Conservation (phyloP, 1,139 yeast genomes). For the Petasospora fabianii region DNA sequence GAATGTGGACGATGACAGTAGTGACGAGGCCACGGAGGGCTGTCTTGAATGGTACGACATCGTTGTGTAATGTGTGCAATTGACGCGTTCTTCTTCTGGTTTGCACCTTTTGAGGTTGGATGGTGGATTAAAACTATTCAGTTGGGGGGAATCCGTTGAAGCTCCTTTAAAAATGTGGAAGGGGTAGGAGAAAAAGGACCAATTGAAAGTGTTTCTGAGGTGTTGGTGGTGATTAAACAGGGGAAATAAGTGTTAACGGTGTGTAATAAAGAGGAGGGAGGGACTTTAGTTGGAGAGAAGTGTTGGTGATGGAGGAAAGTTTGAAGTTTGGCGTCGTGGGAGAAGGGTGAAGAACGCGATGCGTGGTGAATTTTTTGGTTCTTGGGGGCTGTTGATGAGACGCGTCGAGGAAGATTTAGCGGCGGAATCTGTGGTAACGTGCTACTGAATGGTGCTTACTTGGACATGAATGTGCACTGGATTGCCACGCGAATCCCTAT, state of each 20-base stretch:
- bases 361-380: neutral
- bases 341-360: neutral
- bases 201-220: too few relatives aligned
- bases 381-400: neutral
- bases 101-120: neutral
- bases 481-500: neutral
- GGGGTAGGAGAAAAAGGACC: too few relatives aligned
- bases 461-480: too few relatives aligned
- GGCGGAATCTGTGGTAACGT: too few relatives aligned
- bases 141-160: too few relatives aligned
- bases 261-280: neutral
- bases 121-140: too few relatives aligned
- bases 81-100: neutral
- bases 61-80: neutral
- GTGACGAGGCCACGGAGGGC: conserved; percentile 30
- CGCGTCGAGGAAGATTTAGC: neutral
- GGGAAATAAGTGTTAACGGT: neutral
- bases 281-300: neutral
- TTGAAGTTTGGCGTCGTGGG: neutral
- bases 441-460: too few relatives aligned
- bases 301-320: too few relatives aligned
- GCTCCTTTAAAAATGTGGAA: too few relatives aligned
- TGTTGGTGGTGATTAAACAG: too few relatives aligned
- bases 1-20: conserved; percentile 29
- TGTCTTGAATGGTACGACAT: conserved; percentile 32